A percentile compares a stretch with the other conserved stretches of the same genome.
Evolutionary conservation across 108 stramenopile genomes (phyloP).

Genomic region (Discostella stelligeroides): DNA sequence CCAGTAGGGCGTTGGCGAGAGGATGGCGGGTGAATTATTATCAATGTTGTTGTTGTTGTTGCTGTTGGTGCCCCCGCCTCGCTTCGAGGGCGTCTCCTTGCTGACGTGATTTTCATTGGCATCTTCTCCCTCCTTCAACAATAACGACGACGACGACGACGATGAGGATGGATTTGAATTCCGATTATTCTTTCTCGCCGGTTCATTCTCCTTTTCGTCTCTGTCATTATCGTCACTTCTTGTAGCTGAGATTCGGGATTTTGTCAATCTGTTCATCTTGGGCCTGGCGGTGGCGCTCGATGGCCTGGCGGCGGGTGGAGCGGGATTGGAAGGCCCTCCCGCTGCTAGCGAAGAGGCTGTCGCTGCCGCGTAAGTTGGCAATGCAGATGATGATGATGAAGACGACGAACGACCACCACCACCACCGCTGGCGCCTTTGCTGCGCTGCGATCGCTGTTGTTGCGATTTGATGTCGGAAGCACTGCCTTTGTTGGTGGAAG

Average conservation of each 20-base stretch:
- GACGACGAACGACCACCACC: too few relatives aligned
- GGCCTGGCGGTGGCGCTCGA: too few relatives aligned
- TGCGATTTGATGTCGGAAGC: too few relatives aligned
- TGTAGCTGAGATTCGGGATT: background rate
- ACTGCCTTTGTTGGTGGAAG: too few relatives aligned
- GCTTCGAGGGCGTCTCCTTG: too few relatives aligned
- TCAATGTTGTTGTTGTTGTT: too few relatives aligned
- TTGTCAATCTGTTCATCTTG: too few relatives aligned
- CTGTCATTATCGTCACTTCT: background rate
- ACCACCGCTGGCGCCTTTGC: background rate
- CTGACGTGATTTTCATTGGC: background rate
- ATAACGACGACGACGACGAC: background rate
- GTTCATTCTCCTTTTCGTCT: background rate
- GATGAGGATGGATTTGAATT: background rate
- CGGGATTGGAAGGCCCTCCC: background rate
- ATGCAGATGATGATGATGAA: background rate
- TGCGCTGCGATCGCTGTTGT: background rate
- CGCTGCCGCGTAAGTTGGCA: background rate
- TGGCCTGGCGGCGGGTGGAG: background rate
- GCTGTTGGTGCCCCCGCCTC: background rate
- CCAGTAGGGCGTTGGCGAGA: constrained; percentile 73
- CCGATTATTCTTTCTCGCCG: too few relatives aligned
- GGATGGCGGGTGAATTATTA: background rate
- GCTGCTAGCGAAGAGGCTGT: background rate
- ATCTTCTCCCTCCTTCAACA: background rate